Evolutionary conservation across 192 early-diverging fungal genomes (phyloP), one percentile per base, ranked within the genome.

Genomic region (Spizellomyces sp.): DNA sequence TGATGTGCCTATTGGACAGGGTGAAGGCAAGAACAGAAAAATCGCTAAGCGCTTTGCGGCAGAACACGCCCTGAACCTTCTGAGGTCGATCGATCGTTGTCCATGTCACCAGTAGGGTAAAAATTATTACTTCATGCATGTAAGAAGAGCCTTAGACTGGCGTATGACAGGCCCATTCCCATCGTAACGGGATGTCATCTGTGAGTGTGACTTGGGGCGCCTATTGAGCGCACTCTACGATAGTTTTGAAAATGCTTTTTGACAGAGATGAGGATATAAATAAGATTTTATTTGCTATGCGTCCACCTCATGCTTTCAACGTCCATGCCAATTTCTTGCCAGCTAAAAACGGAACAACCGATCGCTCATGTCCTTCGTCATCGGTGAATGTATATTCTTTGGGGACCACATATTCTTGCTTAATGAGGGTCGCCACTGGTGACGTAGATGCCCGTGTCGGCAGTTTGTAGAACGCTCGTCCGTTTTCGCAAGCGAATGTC

Each of bases 291-390:
- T 36, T 36, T 36, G 27, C 1, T 36, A 36, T 3, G 27, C 3
- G 3, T 19, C 14, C 50, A 12, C 17, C 12, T 54, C 50, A 54
- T 54, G 50, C 59, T 61, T 15, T 41, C 45, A 65, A 48, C 5
- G 63, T 48, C 73, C 61, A 78, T 36, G 54, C 44, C 52, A 78
- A 44, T 46, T 47, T 77, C 67, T 79, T 84, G 17, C 90, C 90
- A 36, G 94, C 93, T 83, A 86, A 84, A 66, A 95, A 96, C 12
- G 96, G 96, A 36, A 98, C 94, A 46, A 98, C 85, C 36, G 82
- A 71, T 5, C 87, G 81, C 7, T 76, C 57, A 62, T 80, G 65
- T 8, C 79, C 81, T 45, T 81, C 82, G 36, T 86, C 80, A 48
- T 85, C 77, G 8, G 73, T 79, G 57, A 76, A 86, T 50, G 62